These are phyloP conservation scores for Cytospora schulzeri DNA, from an alignment of 2,329 filamentous ascomycete species.

Conservation along the genomic window DNA sequence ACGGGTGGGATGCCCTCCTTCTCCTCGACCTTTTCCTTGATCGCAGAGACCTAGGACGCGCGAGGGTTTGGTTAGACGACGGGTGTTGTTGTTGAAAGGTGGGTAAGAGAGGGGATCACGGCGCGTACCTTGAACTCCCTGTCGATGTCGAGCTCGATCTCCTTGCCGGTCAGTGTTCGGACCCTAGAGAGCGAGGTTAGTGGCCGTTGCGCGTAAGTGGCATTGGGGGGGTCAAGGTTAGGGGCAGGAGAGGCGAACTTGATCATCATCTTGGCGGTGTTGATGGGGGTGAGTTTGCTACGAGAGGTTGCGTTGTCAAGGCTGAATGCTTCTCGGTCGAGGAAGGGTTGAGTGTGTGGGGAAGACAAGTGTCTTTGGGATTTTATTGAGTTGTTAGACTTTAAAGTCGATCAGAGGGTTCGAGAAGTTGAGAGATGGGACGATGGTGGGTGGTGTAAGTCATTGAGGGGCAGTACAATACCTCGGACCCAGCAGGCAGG, in stretches of 20 bases:
- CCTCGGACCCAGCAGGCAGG: background rate
- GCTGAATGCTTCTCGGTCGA: background rate
- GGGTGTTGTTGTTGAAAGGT: no score
- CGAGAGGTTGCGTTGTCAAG: background rate
- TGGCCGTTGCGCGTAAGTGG: background rate
- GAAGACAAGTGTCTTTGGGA: background rate
- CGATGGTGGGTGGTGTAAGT: conserved; percentile 38
- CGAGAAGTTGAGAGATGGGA: conserved; percentile 12
- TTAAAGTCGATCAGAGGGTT: background rate
- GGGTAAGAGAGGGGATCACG: background rate
- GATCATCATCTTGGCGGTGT: conserved; percentile 48
- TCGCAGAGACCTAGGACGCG: conserved; percentile 75
- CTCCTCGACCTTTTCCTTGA: conserved; percentile 99
- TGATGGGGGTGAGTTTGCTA: background rate
- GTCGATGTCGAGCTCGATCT: conserved; percentile 98
- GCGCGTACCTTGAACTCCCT: conserved; percentile 78
- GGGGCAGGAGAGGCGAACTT: conserved; percentile 46
- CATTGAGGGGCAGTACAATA: conserved; percentile 1
- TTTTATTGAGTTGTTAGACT: background rate
- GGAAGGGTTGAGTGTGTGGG: background rate
- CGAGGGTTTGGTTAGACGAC: conserved; percentile 4
- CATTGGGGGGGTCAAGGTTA: conserved; percentile 8
- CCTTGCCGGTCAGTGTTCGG: conserved; percentile 95
- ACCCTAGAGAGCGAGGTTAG: conserved; percentile 61
- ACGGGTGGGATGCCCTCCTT: conserved; percentile 98